Base-by-base conservation (phyloP, 495 filamentous ascomycete genomes). In the Xylaria telfairii region DNA sequence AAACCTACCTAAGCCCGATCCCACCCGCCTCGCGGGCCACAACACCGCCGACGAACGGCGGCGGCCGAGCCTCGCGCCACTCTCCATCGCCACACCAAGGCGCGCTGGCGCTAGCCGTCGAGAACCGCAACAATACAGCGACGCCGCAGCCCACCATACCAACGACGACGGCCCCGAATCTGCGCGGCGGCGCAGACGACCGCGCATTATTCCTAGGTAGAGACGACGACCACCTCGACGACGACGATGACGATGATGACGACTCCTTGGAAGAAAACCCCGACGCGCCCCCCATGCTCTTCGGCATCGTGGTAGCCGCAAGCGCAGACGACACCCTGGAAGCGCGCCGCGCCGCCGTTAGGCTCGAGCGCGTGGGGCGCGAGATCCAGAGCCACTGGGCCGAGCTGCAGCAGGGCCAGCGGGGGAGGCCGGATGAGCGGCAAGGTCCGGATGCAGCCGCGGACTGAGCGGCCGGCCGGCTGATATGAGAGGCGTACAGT, bases 321-420 rank as follows among this genome's bases (percentile, higher is more conserved):
- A 49, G 42, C 30, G 61, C 71, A 0, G 78, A 81, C 65, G 72
- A 77, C 6, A 69, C 73, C 1, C 74, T 57, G 9, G 78, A 81
- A 13, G 81, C 76, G 12, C 69, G 78, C 12, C 76, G 79, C 2
- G 81, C 81, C 0, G 76, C 77, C 0, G 75, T 75, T 0, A 60
- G 76, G 34, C 71, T 83, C 3, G 81, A 83, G 76, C 73, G 73
- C 26, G 75, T 83, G 4, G 81, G 79, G 0, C 75, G 75, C n/a
- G 74, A 75, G 65, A 71, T 83, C n/a, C 81, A 83, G 68, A 41
- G 46, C 39, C 74, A 70, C 57, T 78, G 79, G 74, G 65, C 71
- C 13, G 75, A 74, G 53, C 53, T 68, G 13, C 67, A 54, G 67
- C 65, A 53, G 59, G 41, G 46, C 19, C 44, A 26, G n/a, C 54